Percentiles rank a stretch among this genome's conserved stretches.
These are phyloP conservation scores for Beauveria rudraprayagi DNA, from an alignment of 2,329 filamentous ascomycete genomes.

Conservation along the genomic window DNA sequence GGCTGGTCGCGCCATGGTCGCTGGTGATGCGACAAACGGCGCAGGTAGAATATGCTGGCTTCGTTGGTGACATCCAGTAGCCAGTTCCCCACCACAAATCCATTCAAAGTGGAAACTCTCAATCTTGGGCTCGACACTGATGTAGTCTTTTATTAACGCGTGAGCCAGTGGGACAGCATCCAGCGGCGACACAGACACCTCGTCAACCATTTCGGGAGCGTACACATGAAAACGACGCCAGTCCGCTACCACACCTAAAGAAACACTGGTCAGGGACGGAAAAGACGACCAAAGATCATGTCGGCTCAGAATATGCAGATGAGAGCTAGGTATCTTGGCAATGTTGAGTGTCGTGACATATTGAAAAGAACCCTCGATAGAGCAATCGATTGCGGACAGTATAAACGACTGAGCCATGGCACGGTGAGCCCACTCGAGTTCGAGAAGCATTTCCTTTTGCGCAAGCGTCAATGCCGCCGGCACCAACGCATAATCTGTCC, in stretches of 20 bases:
- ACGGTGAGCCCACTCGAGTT: slow-evolving; percentile 60
- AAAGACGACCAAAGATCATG: slow-evolving; percentile 55
- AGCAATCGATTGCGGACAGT: slow-evolving; percentile 55
- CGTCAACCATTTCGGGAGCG: slow-evolving; percentile 41
- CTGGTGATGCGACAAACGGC: slow-evolving; percentile 37
- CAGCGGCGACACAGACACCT: slow-evolving; percentile 40
- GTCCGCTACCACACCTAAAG: slow-evolving; percentile 55
- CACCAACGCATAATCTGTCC: slow-evolving; percentile 31
- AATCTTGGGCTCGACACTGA: slow-evolving; percentile 42
- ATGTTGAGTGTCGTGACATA: slow-evolving; percentile 53
- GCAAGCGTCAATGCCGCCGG: slow-evolving; percentile 48
- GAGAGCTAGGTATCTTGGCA: slow-evolving; percentile 54
- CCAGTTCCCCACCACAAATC: slow-evolving; percentile 59
- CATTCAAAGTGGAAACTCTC: slow-evolving; percentile 57
- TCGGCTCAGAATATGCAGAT: slow-evolving; percentile 47
- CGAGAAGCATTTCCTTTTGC: slow-evolving; percentile 62
- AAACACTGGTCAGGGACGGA: slow-evolving; percentile 44
- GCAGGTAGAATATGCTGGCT: slow-evolving; percentile 56
- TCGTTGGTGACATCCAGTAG: slow-evolving; percentile 50
- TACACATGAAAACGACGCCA: slow-evolving; percentile 53
- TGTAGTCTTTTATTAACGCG: slow-evolving; percentile 40
- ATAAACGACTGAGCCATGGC: slow-evolving; percentile 62
- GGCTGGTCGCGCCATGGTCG: slow-evolving; percentile 25
- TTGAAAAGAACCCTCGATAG: slow-evolving; percentile 36
- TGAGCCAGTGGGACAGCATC: slow-evolving; percentile 44